Percentiles rank a stretch among this genome's conserved stretches.
phyloP scores from a whole-genome alignment of 768 basidiomycete species.

The Boletus subcaerulescens region DNA sequence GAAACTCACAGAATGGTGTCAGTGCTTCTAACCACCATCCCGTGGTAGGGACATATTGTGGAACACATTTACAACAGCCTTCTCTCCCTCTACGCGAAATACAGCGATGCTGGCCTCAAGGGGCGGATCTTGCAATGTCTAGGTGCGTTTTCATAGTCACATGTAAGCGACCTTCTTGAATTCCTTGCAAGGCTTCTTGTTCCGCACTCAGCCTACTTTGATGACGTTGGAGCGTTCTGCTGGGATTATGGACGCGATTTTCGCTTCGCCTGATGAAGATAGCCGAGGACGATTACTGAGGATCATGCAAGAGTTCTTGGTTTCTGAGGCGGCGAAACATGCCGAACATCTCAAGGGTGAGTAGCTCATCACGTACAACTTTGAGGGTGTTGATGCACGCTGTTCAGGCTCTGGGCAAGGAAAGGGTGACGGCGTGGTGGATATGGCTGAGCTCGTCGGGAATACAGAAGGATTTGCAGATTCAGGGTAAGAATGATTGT shows the following conservation, averaged over 20 bases:
- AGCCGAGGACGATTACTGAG: conserved; percentile 70
- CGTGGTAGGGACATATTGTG: conserved; percentile 60
- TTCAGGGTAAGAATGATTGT: conserved; percentile 69
- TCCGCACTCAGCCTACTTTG: conserved; percentile 86
- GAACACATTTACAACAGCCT: conserved; percentile 79
- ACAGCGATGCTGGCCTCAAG: conserved; percentile 53
- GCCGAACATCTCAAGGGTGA: conserved; percentile 66
- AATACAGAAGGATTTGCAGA: conserved; percentile 96
- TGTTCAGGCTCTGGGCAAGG: conserved; percentile 17
- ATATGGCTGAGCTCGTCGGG: conserved; percentile 93
- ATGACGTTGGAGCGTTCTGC: conserved; percentile 83
- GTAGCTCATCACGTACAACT: background rate
- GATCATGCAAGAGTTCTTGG: conserved; percentile 90
- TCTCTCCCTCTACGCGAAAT: conserved; percentile 68
- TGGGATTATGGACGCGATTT: conserved; percentile 86
- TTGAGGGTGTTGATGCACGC: background rate
- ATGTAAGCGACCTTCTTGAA: background rate
- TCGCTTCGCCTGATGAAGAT: conserved; percentile 70
- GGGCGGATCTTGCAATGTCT: conserved; percentile 82
- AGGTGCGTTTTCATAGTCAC: conserved; percentile 44
- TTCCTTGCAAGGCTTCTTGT: conserved; percentile 69
- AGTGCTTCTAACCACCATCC: background rate
- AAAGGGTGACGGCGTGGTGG: conserved; percentile 46
- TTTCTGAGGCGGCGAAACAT: conserved; percentile 80
- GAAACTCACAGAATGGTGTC: background rate